A percentile compares a stretch with the other conserved stretches of the same genome.
These are phyloP conservation scores for Aspergillus viridinutans DNA, from an alignment of 2,329 filamentous ascomycete species.

Conservation along the genomic window DNA sequence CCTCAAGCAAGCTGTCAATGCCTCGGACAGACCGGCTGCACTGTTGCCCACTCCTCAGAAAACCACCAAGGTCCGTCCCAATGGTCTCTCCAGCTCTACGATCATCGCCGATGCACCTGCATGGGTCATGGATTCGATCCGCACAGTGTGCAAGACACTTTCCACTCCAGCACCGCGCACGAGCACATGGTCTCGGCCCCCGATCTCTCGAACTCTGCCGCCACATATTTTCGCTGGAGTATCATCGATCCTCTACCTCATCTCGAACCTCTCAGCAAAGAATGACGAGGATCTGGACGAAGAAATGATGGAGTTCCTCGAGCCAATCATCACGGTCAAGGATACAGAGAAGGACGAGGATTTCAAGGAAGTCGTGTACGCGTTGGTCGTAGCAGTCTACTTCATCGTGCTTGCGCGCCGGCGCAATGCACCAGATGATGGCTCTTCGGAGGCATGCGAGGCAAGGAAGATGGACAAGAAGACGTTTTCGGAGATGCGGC, in stretches of 20 bases:
- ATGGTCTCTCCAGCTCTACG: slow-evolving; percentile 22
- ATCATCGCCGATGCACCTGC: slow-evolving; percentile 45
- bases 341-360: slow-evolving; percentile 47
- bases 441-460: slow-evolving; percentile 7
- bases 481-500: slow-evolving; percentile 39
- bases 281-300: slow-evolving; percentile 45
- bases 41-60: slow-evolving; percentile 20
- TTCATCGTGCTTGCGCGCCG: slow-evolving; percentile 48
- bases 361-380: slow-evolving; percentile 35
- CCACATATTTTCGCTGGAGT: slow-evolving; percentile 73
- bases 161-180: slow-evolving; percentile 47
- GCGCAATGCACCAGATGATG: slow-evolving; percentile 31
- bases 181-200: slow-evolving; percentile 33
- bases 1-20: slow-evolving; percentile 27
- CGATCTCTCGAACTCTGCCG: slow-evolving; percentile 50
- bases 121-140: slow-evolving; percentile 68
- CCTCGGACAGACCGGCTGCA: slow-evolving; percentile 14
- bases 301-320: slow-evolving; percentile 31
- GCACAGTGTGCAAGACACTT: slow-evolving; percentile 61
- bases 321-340: slow-evolving; percentile 36
- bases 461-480: slow-evolving; percentile 37
- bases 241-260: slow-evolving; percentile 52
- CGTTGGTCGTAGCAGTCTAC: slow-evolving; percentile 41
- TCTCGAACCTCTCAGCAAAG: slow-evolving; percentile 42
- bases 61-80: slow-evolving; percentile 8